phyloP scores from a whole-genome alignment of 257 asterid genomes.

The Gardenia jasminoides region DNA sequence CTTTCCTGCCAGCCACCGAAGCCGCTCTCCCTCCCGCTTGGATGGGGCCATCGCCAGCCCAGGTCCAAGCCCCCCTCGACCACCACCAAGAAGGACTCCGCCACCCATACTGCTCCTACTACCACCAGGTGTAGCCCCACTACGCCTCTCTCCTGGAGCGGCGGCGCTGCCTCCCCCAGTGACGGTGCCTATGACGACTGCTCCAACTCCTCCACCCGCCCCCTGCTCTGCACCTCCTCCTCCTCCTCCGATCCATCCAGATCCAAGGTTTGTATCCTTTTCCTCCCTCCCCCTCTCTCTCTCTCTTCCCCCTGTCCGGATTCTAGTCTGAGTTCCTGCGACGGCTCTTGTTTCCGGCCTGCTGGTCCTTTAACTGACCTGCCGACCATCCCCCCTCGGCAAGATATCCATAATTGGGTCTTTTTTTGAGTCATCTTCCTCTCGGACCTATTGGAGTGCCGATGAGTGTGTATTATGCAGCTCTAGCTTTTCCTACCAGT shows the following conservation, averaged over 20 bases:
- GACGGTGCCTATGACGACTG: slow-evolving; percentile 30
- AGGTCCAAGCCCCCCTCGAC: slow-evolving; percentile 33
- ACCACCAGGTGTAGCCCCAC: slow-evolving; percentile 42
- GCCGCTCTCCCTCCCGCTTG: slow-evolving; percentile 19
- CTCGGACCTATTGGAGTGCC: too few species aligned
- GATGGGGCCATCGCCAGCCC: slow-evolving; percentile 40
- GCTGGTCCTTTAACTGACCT: too few species aligned
- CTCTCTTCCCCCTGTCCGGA: neutral
- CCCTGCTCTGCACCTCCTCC: slow-evolving; percentile 14
- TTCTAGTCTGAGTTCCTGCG: neutral
- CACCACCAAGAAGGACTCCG: slow-evolving; percentile 22
- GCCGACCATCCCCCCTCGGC: too few species aligned
- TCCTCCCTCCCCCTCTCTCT: neutral
- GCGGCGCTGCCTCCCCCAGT: slow-evolving; percentile 39
- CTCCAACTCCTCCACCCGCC: slow-evolving; percentile 24
- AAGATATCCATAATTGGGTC: neutral
- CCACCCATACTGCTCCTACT: neutral
- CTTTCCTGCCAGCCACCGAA: neutral
- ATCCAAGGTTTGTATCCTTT: slow-evolving; percentile 40
- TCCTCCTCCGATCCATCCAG: slow-evolving; percentile 35
- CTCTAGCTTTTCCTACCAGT: neutral
- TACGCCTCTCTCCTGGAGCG: slow-evolving; percentile 46
- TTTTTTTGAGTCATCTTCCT: too few species aligned
- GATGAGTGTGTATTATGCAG: too few species aligned
- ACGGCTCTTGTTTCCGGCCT: too few species aligned